These are phyloP conservation scores for Vigna hirtella DNA, from an alignment of 306 rosid genomes.

Conservation along the genomic window DNA sequence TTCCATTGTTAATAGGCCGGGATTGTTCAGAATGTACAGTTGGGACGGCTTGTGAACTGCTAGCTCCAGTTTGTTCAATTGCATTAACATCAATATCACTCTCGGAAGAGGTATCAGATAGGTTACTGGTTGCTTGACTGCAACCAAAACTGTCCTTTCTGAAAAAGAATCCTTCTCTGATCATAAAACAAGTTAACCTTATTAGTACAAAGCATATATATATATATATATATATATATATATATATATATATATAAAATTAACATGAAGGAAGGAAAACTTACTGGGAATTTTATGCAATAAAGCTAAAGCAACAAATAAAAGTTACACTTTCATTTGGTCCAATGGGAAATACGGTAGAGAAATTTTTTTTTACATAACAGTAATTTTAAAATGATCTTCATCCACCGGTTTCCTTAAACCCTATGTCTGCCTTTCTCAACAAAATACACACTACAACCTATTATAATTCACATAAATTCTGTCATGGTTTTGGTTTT, in stretches of 20 bases:
- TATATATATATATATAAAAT: too few relatives aligned
- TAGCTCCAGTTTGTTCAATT: constrained; percentile 52
- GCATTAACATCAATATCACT: constrained; percentile 51
- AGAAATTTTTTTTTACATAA: constrained; percentile 28
- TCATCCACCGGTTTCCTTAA: constrained; percentile 6
- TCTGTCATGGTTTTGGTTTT: neutral
- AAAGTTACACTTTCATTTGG: constrained; percentile 30
- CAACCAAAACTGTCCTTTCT: constrained; percentile 64
- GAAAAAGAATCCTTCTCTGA: constrained; percentile 86
- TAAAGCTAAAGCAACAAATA: constrained; percentile 36
- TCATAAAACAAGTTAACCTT: constrained; percentile 44
- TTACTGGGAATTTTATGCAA: constrained; percentile 11
- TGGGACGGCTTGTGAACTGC: constrained; percentile 54
- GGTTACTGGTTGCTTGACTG: constrained; percentile 61
- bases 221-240: too few relatives aligned
- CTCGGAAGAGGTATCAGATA: constrained; percentile 58
- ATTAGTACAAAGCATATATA: constrained; percentile 22
- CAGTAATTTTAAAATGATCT: constrained; percentile 30
- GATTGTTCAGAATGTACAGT: constrained; percentile 54
- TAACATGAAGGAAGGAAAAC: constrained; percentile 13
- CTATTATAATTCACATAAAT: neutral
- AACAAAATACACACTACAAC: constrained; percentile 21
- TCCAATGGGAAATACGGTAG: constrained; percentile 16
- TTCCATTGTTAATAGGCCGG: constrained; percentile 48
- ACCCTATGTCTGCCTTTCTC: constrained; percentile 18